Evolutionary conservation across 371 early-diverging fungal genomes (phyloP), one percentile per base, ranked within the genome.

Genomic region (Coemansia sp.): DNA sequence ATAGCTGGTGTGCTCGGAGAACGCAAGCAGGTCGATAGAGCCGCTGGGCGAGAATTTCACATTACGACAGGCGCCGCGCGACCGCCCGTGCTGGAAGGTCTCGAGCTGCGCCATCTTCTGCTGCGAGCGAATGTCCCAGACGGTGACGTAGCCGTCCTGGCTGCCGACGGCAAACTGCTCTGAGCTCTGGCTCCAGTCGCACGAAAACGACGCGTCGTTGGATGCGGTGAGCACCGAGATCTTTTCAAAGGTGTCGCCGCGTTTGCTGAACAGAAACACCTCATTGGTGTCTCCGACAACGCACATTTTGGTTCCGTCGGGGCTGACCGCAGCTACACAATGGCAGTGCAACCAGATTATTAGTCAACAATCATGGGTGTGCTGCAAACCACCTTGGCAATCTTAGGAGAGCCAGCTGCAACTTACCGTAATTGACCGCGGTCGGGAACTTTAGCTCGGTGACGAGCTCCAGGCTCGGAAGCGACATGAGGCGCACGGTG

Each of bases 91-190:
- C 47, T 87, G 88, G 62, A 75, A 82, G 10, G 87, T 78, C 43
- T 71, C 77, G n/a, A 88, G 60, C 68, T 64, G 79, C n/a, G 60
- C 68, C 52, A 78, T 46, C 38, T 74, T 74, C 14, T 75, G 63
- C 14, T 62, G 67, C 16, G 66, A 58, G 16, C 78, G 62, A 16
- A 88, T 83, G 62, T 93, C 94, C 85, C 88, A 93, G 10, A 93
- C 84, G 52, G 83, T 82, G 5, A 89, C 89, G 61, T 76, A 85
- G 11, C 93, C 92, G 70, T 92, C 90, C 72, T 91, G 91, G 62
- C 87, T 86, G 29, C 88, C 90, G 1, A 92, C 91, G 0, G 94
- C 91, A 80, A 93, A 89, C 56, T 80, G 81, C 59, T 85, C 85
- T 0, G 87, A 85, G 18, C 83, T 64, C 59, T 84, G 86, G 69